Percentiles rank a stretch among this genome's conserved stretches.
Evolutionary conservation across 1,284 basidiomycete species (phyloP).

Genomic region (Ceratobasidium sp.): DNA sequence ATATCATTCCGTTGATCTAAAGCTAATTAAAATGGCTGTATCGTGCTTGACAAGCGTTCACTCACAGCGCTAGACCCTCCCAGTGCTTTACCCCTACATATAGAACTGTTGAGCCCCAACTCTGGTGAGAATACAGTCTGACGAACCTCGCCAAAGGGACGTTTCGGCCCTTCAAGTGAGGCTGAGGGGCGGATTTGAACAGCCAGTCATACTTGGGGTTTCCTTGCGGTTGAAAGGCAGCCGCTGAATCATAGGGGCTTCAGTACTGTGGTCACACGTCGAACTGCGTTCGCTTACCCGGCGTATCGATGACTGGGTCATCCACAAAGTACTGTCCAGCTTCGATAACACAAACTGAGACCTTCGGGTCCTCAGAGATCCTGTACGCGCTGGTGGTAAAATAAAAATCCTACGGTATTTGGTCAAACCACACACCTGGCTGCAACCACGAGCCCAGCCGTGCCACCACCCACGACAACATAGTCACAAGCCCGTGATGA

Average conservation of each 20-base stretch:
- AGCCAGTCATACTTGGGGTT: slow-evolving; percentile 43
- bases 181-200: slow-evolving; percentile 39
- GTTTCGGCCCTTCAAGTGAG: slow-evolving; percentile 12
- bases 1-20: slow-evolving; percentile 30
- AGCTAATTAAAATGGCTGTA: neutral
- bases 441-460: slow-evolving; percentile 28
- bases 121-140: neutral
- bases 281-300: neutral
- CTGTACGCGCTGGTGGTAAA: neutral
- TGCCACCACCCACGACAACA: slow-evolving; percentile 30
- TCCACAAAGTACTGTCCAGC: slow-evolving; percentile 6
- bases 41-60: neutral
- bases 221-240: slow-evolving; percentile 13
- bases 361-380: slow-evolving; percentile 21
- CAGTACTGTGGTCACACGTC: neutral
- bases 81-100: slow-evolving; percentile 22
- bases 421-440: neutral
- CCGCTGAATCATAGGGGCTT: slow-evolving; percentile 36
- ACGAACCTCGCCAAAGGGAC: slow-evolving; percentile 11
- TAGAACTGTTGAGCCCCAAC: neutral
- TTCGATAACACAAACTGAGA: slow-evolving; percentile 18
- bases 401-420: neutral
- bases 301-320: slow-evolving; percentile 27
- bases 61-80: slow-evolving; percentile 25
- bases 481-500: slow-evolving; percentile 16